Conservation (phyloP, 805 yeast genomes). For the Monosporozyma aerobia region DNA sequence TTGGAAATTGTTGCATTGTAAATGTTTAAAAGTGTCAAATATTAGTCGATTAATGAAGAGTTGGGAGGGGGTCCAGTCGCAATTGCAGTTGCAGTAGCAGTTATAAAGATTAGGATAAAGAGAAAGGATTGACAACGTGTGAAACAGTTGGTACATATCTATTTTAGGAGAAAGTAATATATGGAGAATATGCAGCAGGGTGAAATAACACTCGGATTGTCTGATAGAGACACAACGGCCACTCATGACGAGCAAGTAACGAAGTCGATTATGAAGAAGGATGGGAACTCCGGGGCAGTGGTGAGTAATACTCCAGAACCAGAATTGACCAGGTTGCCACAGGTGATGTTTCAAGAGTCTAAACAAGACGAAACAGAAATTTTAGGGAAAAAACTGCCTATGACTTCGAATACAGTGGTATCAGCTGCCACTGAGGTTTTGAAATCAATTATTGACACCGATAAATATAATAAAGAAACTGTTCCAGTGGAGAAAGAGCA, state of each 20-base stretch:
- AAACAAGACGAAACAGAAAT: neutral
- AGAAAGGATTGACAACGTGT: too few relatives aligned
- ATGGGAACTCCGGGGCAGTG: slow-evolving; percentile 29
- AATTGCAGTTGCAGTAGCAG: too few relatives aligned
- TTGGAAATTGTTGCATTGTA: neutral
- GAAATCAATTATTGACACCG: neutral
- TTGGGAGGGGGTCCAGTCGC: neutral
- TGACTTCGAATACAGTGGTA: neutral
- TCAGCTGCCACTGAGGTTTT: neutral
- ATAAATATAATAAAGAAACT: neutral
- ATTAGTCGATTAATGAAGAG: neutral
- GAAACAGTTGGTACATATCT: too few relatives aligned
- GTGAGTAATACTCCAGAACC: slow-evolving; percentile 28
- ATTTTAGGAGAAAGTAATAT: neutral
- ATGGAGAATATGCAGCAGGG: neutral
- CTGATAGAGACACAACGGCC: neutral
- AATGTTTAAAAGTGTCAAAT: neutral
- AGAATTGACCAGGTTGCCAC: slow-evolving; percentile 26
- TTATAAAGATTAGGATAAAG: too few relatives aligned
- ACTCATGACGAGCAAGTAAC: neutral
- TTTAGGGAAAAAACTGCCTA: neutral
- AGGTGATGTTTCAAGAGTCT: slow-evolving; percentile 18
- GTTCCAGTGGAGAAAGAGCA: neutral
- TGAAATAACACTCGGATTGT: neutral
- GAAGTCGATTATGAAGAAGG: slow-evolving; percentile 28